Evolutionary conservation across 257 asterid species (phyloP), one percentile per base, ranked within the genome.

Genomic region (Thymus mandschuricus): DNA sequence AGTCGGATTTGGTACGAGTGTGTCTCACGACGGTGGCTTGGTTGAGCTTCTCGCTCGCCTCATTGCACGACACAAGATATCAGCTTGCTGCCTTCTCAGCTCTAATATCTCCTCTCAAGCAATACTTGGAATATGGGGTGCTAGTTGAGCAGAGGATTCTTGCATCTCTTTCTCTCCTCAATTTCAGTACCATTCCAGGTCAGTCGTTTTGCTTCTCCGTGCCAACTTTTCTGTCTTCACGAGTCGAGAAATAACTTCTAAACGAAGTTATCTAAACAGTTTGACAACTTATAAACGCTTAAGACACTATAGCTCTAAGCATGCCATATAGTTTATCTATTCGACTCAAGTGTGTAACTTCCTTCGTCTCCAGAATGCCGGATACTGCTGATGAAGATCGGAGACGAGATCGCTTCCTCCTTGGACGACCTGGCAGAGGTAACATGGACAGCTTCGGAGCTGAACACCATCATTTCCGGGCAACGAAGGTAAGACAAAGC

Each of bases 371-470:
- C 72, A 89, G 95, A 83, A 75, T 91, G 97, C 43, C 82, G 87
- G 80, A 80, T 76, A 38, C 70, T 86, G 64, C 65, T 89, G 78
- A 76, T 78, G 81, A 81, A 78, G 65, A 79, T 83, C 7, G 87
- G 73, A 0, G 86, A 84, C 29, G 96, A 84, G 68, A 79, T 87
- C 11, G 76, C 65, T 1, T 10, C 66, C 67, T 65, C 69, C 33
- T 69, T 91, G 8, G 78, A 77, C 71, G 75, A 76, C 65, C 82
- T 91, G 38, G 81, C 71, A 21, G 91, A 79, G 68, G 84, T 81
- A 6, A 89, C 97, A 74, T 87, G 96, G 97, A 86, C 89, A 11
- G 95, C 92, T 6, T 80, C 73, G 74, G 88, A 89, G 69, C 86
- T 88, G 41, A 63, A 61, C 59, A 62, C 72, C 27, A 73, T 78